These are phyloP conservation scores for Aspergillus asperescens DNA, from an alignment of 495 filamentous ascomycete species.

Conservation along the genomic window DNA sequence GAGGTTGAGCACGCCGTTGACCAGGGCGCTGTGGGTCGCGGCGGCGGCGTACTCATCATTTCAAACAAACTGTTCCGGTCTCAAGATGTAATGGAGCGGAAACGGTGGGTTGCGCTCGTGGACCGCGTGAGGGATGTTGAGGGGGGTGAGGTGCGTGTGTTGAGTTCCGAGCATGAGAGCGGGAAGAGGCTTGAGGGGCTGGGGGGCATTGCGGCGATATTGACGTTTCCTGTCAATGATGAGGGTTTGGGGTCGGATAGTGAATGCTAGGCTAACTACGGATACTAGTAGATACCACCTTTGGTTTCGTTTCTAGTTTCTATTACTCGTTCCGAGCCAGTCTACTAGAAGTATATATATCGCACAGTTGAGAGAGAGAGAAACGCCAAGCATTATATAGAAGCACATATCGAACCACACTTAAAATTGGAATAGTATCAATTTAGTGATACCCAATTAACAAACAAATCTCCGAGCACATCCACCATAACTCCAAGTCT, in stretches of 20 bases:
- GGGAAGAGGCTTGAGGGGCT: constrained; percentile 78
- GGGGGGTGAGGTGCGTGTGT: constrained; percentile 79
- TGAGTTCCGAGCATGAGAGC: constrained; percentile 94
- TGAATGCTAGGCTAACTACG: neutral
- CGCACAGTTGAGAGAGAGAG: no score
- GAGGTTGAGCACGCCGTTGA: constrained; percentile 83
- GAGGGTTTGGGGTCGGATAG: constrained; percentile 32
- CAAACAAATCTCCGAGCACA: no score
- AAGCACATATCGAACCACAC: no score
- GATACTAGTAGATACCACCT: no score
- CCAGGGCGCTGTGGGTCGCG: constrained; percentile 82
- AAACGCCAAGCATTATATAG: no score
- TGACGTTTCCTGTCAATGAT: constrained; percentile 79
- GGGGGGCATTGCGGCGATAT: constrained; percentile 82
- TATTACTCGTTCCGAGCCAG: neutral
- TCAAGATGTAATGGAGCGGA: constrained; percentile 72
- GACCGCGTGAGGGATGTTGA: constrained; percentile 80
- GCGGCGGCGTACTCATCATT: constrained; percentile 78
- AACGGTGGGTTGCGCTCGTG: constrained; percentile 77
- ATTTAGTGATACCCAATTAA: no score
- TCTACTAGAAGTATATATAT: no score
- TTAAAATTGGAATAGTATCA: no score
- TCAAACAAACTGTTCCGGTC: constrained; percentile 81
- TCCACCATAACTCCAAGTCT: no score
- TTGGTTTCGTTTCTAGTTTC: neutral